A percentile compares a stretch with the other conserved stretches of the same genome.
Conservation (phyloP, 129 eudicot genomes). For the Escallonia herrerae region DNA sequence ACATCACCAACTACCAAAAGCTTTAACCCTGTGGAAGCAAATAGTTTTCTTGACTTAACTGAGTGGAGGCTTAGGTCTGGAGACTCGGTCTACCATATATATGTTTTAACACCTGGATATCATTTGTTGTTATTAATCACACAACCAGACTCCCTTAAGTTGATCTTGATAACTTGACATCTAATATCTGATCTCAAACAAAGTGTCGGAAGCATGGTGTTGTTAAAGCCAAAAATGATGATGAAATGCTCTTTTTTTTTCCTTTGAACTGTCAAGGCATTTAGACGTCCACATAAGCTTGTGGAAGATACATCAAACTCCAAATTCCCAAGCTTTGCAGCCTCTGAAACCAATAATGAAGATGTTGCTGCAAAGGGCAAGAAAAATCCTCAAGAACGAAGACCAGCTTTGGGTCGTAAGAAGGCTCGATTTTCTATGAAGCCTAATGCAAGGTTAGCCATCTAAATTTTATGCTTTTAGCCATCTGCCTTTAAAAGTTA, state of each 20-base stretch:
- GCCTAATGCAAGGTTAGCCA: conserved; percentile 47
- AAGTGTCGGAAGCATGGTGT: background rate
- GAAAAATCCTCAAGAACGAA: conserved; percentile 44
- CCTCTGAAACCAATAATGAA: conserved; percentile 15
- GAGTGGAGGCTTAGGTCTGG: too few species aligned
- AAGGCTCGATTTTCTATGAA: conserved; percentile 65
- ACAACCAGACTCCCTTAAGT: background rate
- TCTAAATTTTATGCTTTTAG: conserved; percentile 6
- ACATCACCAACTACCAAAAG: too few species aligned
- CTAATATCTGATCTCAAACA: background rate
- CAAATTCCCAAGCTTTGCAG: conserved; percentile 9
- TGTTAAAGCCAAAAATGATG: conserved; percentile 4
- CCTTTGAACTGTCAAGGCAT: conserved; percentile 26
- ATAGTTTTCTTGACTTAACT: too few species aligned
- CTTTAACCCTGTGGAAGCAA: too few species aligned
- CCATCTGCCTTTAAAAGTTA: conserved; percentile 3
- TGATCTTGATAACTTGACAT: background rate
- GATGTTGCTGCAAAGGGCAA: conserved; percentile 24
- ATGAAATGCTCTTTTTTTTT: conserved; percentile 1
- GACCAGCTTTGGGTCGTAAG: conserved; percentile 64
- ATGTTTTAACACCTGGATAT: too few species aligned
- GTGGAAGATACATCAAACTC: conserved; percentile 48
- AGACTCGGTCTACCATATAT: too few species aligned
- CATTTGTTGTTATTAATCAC: too few species aligned
- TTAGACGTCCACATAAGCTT: conserved; percentile 41